Evolutionary conservation across 2,329 filamentous ascomycete species (phyloP), one percentile per base, ranked within the genome.

Genomic region (Alternaria sp.): DNA sequence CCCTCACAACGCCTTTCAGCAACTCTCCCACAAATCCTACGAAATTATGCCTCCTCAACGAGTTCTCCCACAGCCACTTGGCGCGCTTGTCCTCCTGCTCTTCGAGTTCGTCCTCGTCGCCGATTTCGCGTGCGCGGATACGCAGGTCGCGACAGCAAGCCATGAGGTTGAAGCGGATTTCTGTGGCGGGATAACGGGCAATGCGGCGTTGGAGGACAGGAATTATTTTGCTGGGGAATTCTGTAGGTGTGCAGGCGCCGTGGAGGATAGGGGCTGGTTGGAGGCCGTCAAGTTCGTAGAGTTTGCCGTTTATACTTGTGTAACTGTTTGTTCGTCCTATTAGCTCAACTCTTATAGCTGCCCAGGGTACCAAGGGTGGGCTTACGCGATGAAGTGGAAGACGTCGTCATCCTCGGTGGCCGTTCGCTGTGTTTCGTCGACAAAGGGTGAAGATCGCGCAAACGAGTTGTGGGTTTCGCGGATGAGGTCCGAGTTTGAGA

Each of bases 121-220:
- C 94, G 66, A 95, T 87, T 78, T 96, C 92, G 59, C 86, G 84
- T 32, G 94, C 94, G 50, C 88, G 85, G 46, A 91, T 83, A 44
- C 95, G 86, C 75, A 94, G 83, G 81, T 99, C 95, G 66, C 90
- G 85, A 69, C 94, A 92, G 86, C 97, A 94, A 45, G 94, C 95
- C 77, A 99, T 87, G 55, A 99, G 85, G 79, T 99, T 99, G 84
- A 99, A 99, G 45, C 93, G 87, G 64, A 98, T 97, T 84, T 99
- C 95, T 1, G 89, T 86, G 18, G 88, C 83, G 16, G 93, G 93
- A 79, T 99, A 98, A 58, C 94, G 86, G 62, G 86, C 90, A 69
- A 99, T 91, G 55, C 95, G 88, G 59, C 90, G 85, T 80, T 92
- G 92, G 60, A 99, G 83, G 38, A 98, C 94, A n/a, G 92, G 87